phyloP scores from a whole-genome alignment of 2,329 filamentous ascomycete genomes.

The Cladophialophora chaetospira region DNA sequence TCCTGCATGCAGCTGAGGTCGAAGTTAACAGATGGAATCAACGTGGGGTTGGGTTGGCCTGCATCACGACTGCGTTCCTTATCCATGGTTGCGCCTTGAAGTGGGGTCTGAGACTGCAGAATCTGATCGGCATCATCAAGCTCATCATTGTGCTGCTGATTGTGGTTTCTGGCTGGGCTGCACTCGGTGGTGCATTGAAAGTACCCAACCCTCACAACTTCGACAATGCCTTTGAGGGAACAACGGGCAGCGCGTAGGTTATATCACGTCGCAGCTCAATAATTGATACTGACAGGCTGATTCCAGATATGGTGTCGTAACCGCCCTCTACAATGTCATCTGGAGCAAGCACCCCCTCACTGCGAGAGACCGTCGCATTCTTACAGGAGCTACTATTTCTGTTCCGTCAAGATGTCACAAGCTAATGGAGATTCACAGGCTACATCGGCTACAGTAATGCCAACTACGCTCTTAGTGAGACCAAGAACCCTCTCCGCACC shows the following conservation, averaged over 20 bases:
- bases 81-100: slow-evolving; percentile 52
- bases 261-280: too few species aligned
- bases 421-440: too few species aligned
- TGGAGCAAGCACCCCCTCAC: too few species aligned
- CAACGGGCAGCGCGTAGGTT: slow-evolving; percentile 40
- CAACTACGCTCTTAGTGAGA: slow-evolving; percentile 60
- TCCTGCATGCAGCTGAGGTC: slow-evolving; percentile 49
- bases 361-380: too few species aligned
- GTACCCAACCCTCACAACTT: slow-evolving; percentile 37
- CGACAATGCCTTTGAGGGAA: slow-evolving; percentile 44
- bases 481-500: slow-evolving; percentile 59
- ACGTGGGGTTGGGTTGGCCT: slow-evolving; percentile 50
- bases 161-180: slow-evolving; percentile 48
- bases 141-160: slow-evolving; percentile 53
- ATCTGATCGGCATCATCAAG: slow-evolving; percentile 53
- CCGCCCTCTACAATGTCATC: slow-evolving; percentile 58
- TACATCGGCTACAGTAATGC: slow-evolving; percentile 59
- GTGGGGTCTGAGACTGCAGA: slow-evolving; percentile 52
- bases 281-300: neutral
- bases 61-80: slow-evolving; percentile 51
- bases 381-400: too few species aligned
- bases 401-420: too few species aligned
- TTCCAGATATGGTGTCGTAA: slow-evolving; percentile 46
- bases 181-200: slow-evolving; percentile 43
- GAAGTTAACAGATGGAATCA: slow-evolving; percentile 48